These are phyloP conservation scores for Pichia sp. DNA, from an alignment of 1,139 yeast species.

Conservation along the genomic window DNA sequence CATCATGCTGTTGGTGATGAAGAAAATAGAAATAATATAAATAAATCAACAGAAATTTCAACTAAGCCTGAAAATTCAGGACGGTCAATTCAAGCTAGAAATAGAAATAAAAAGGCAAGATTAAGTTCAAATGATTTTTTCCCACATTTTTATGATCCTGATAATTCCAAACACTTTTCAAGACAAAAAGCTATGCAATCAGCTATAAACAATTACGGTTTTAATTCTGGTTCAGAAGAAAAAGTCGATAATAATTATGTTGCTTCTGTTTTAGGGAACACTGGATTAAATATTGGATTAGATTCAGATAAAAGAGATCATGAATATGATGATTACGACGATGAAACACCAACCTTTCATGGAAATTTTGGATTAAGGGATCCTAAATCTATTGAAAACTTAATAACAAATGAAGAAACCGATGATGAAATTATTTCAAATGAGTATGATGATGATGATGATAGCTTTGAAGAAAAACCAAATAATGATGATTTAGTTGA, in stretches of 20 bases:
- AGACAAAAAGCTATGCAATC: constrained; percentile 10
- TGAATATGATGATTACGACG: background rate
- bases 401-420: background rate
- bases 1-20: background rate
- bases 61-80: too few relatives aligned
- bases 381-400: background rate
- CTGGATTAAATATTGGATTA: background rate
- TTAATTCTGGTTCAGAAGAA: background rate
- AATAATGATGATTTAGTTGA: too few relatives aligned
- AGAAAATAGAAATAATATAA: background rate
- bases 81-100: background rate
- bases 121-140: constrained; percentile 5
- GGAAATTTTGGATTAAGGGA: too few relatives aligned
- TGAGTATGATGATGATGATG: background rate
- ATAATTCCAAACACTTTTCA: constrained; percentile 3
- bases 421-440: background rate
- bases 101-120: background rate
- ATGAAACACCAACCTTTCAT: background rate
- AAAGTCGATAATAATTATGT: background rate
- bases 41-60: too few relatives aligned
- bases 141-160: constrained; percentile 8
- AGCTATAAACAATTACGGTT: constrained; percentile 4
- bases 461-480: too few relatives aligned
- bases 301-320: background rate
- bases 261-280: background rate